phyloP scores from a whole-genome alignment of 768 basidiomycete species.

The Lentinula sp. region DNA sequence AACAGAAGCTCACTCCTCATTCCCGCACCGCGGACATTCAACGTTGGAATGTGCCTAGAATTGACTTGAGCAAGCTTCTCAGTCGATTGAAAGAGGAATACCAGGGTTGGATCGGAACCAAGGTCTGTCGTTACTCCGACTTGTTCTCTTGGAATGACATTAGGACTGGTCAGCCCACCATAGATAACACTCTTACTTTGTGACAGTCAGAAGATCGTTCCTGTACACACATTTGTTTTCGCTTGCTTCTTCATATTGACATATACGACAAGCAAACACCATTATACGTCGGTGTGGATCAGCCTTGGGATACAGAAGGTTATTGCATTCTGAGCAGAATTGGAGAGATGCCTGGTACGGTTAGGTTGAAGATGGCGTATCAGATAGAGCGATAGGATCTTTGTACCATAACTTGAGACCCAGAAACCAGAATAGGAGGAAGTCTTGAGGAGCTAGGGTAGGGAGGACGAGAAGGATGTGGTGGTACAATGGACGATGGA shows the following conservation, averaged over 20 bases:
- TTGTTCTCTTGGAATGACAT: constrained; percentile 62
- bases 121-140: constrained; percentile 87
- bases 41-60: constrained; percentile 78
- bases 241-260: constrained; percentile 76
- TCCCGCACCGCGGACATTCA: constrained; percentile 73
- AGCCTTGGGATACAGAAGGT: constrained; percentile 89
- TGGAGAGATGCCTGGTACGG: constrained; percentile 71
- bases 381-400: not conserved
- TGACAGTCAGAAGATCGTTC: constrained; percentile 89
- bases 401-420: not conserved
- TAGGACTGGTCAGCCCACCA: not conserved
- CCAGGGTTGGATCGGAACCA: constrained; percentile 85
- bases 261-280: constrained; percentile 90
- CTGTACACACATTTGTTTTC: constrained; percentile 88
- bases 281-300: constrained; percentile 81
- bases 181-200: constrained; percentile 50
- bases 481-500: not conserved
- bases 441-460: too few species aligned
- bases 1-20: constrained; percentile 64
- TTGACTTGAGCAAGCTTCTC: not conserved
- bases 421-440: not conserved
- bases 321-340: constrained; percentile 95
- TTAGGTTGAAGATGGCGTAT: not conserved
- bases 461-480: not conserved
- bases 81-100: constrained; percentile 20